Evolutionary conservation across 306 rosid genomes (phyloP).

Genomic region (Cotoneaster glaucophyllus): DNA sequence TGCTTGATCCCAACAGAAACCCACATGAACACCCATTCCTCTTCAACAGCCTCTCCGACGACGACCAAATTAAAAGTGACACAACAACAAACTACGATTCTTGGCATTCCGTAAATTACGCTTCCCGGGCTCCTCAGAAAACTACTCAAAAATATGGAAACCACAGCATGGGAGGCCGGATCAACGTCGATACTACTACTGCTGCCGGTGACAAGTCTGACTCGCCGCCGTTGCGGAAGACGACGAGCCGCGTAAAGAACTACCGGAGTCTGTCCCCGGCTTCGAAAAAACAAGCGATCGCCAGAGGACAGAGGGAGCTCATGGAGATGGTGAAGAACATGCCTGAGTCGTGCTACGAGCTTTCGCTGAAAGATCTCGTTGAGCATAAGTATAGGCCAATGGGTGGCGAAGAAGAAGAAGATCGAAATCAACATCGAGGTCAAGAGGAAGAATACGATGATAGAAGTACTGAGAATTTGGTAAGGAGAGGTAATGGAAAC

Average conservation of each 20-base stretch:
- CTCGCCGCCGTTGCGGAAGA: constrained; percentile 65
- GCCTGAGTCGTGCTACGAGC: constrained; percentile 87
- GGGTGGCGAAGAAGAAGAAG: not conserved
- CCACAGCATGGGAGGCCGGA: constrained; percentile 17
- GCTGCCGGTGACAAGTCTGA: constrained; percentile 14
- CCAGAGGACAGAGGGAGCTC: constrained; percentile 68
- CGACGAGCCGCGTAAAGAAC: constrained; percentile 18
- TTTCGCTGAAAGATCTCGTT: constrained; percentile 77
- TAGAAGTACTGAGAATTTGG: constrained; percentile 7
- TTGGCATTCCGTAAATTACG: constrained; percentile 27
- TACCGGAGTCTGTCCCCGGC: constrained; percentile 53
- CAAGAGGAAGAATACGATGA: constrained; percentile 12
- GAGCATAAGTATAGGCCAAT: constrained; percentile 33
- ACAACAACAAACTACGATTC: not conserved
- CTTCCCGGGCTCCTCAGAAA: constrained; percentile 30
- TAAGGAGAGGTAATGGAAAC: not conserved
- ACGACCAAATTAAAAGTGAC: not conserved
- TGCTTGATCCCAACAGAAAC: constrained; percentile 39
- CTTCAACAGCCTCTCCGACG: constrained; percentile 4
- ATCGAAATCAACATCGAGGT: not conserved
- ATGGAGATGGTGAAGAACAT: constrained; percentile 87
- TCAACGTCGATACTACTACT: not conserved
- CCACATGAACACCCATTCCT: constrained; percentile 27
- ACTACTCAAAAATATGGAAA: constrained; percentile 17
- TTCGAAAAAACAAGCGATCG: constrained; percentile 65